Evolutionary conservation across 106 monocot genomes (phyloP), one percentile per base, ranked within the genome.

Genomic region (Allium fistulosum): DNA sequence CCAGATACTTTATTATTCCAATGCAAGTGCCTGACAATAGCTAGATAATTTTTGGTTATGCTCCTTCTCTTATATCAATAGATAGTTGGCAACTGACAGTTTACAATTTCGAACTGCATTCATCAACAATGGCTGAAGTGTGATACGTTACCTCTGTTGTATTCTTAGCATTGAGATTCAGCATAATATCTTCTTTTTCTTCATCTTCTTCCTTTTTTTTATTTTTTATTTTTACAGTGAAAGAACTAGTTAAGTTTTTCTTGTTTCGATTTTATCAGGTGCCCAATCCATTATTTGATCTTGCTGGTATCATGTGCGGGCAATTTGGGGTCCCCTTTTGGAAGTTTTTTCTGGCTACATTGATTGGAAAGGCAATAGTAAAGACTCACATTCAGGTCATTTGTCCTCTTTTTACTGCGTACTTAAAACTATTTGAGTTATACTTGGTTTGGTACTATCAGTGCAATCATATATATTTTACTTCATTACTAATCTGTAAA

Each of bases 221-320:
- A 4, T 13, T 46, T 63, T 37, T 1, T 11, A 63, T 63, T 63
- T 37, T 37, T 37, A 5, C 63, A 46, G 11, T 46, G 52, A 26
- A 12, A 53, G 6, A 67, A 67, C n/a, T 4, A 28, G 51, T 15
- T 67, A 26, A 67, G 51, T 67, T 11, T 67, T 67, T 22, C 22
- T 57, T 59, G 22, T 37, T 70, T 58, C 70, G 2, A 48, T 75
- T 63, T 79, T 53, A 47, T 63, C 75, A 93, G 93, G 86, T 93
- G 10, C 93, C 93, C 17, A 93, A 93, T 61, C 93, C 93, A 26
- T 77, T 93, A 13, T 93, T 93, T 78, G 93, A 93, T 75, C 88
- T 93, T 53, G 93, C 93, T 45, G 93, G 93, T 46, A 93, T 93
- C 45, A 79, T 93, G 88, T 93, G 93, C 61, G 93, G 93, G 16